Conservation (phyloP, 2,329 filamentous ascomycete genomes). For the Claviceps pazoutovae region DNA sequence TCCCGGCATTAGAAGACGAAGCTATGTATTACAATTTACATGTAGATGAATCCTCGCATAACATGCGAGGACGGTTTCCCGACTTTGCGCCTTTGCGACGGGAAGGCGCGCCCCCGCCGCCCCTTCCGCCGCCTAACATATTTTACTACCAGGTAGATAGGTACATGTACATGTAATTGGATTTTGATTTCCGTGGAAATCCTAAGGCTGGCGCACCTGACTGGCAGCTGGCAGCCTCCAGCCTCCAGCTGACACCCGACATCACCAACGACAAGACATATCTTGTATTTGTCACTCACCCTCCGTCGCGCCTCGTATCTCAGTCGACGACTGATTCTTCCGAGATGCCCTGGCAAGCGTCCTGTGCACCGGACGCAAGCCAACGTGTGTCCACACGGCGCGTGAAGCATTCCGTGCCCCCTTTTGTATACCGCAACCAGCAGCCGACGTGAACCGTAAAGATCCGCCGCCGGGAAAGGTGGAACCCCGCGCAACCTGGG, state of each 20-base stretch:
- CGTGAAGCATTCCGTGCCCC: not conserved
- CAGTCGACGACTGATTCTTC: not conserved
- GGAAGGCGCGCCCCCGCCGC: conserved; percentile 3
- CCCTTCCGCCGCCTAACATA: conserved; percentile 2
- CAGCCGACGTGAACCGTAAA: not conserved
- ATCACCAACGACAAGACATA: not conserved
- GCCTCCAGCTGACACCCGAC: not conserved
- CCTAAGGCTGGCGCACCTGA: not conserved
- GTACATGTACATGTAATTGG: no score
- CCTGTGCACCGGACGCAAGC: conserved; percentile 1
- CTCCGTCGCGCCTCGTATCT: not conserved
- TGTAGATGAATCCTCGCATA: not conserved
- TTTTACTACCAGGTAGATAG: no score
- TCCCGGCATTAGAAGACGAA: not conserved
- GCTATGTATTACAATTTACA: not conserved
- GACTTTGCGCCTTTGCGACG: conserved; percentile 3
- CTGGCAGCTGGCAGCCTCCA: not conserved
- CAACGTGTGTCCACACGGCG: not conserved
- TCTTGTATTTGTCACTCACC: not conserved
- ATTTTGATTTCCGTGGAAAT: no score
- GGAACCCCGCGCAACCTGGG: not conserved
- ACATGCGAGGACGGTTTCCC: not conserved
- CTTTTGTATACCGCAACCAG: not conserved
- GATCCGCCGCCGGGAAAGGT: not conserved
- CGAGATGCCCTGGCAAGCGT: not conserved